A percentile compares a stretch with the other conserved stretches of the same genome.
These are phyloP conservation scores for Pyrenopolyporus hunteri DNA, from an alignment of 495 filamentous ascomycete genomes.

Conservation along the genomic window DNA sequence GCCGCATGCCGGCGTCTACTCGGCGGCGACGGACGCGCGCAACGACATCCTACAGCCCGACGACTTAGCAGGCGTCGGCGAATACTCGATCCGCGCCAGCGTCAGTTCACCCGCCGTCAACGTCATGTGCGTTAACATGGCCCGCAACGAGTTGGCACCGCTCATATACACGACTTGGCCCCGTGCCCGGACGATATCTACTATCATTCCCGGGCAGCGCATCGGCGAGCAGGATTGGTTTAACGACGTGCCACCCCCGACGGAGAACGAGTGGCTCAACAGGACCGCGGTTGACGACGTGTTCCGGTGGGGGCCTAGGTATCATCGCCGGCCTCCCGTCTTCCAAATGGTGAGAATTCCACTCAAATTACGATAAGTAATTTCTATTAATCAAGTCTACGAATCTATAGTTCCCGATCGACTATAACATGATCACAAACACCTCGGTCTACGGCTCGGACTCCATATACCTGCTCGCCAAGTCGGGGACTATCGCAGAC, in stretches of 20 bases:
- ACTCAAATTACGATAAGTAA: too few species aligned
- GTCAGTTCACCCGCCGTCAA: constrained; percentile 70
- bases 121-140: constrained; percentile 71
- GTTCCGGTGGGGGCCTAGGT: constrained; percentile 65
- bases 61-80: constrained; percentile 67
- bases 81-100: constrained; percentile 67
- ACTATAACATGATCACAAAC: constrained; percentile 72
- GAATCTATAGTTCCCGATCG: constrained; percentile 50
- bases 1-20: constrained; percentile 70
- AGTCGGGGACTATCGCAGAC: constrained; percentile 44
- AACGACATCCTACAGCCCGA: constrained; percentile 72
- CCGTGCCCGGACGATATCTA: constrained; percentile 42
- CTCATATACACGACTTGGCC: constrained; percentile 67
- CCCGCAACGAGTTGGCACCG: constrained; percentile 60
- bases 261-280: constrained; percentile 53
- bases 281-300: constrained; percentile 69
- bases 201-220: constrained; percentile 30
- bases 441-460: constrained; percentile 47
- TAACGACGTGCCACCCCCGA: constrained; percentile 40
- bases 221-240: constrained; percentile 37
- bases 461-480: constrained; percentile 68
- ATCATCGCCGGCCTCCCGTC: constrained; percentile 61
- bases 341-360: constrained; percentile 59
- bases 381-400: too few species aligned
- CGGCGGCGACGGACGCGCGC: constrained; percentile 60